Base-by-base conservation (phyloP, 495 filamentous ascomycete genomes). In the Talaromyces wortmannii region DNA sequence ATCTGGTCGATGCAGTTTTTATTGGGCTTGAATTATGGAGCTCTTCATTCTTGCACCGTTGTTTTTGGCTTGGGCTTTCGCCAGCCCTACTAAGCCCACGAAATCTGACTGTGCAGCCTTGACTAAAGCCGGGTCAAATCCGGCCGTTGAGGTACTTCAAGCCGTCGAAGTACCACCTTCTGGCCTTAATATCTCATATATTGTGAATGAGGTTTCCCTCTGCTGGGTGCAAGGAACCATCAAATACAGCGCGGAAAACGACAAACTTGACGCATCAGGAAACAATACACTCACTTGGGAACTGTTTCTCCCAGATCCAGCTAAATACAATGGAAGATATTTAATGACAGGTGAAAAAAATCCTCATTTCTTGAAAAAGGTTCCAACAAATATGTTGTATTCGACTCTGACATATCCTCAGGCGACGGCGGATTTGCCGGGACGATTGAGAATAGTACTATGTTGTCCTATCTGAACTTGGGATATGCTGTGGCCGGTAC, bases 351-450 rank as follows among this genome's bases (percentile, higher is more conserved):
- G 23, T 23, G 4, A 23, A 23, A 4, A 23, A 4, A 23, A 23
- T 4, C 23, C 23, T 4, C 23, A 23, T 23, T 23, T 23, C 1
- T 23, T 2, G 23, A 23, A 23, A 23, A 23, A 23, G 1, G 23
- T 4, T 23, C 23, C 23, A 23, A 23, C 4, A 23, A 23, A 23
- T 23, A 23, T 4, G 23, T 23, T 23, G 23, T 23, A 23, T 47
- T 4, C 45, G 6, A 8, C 16, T 30, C 29, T 48, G 31, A 57
- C 23, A 49, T 31, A 6, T 31, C n/a, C 17, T 36, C 31, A 71
- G 69, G 72, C 8, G 68, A 72, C 54, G 66, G 67, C 10, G 72
- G 72, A 1, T 62, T 69, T 56, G 72, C 72, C 10, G 72, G 72
- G 12, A 60, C 53, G 8, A 69, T 75, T 56, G 61, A 62, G 32